Percentiles rank a stretch among this genome's conserved stretches.
Evolutionary conservation across 768 basidiomycete genomes (phyloP).

Genomic region (Daedaleopsis nitida): DNA sequence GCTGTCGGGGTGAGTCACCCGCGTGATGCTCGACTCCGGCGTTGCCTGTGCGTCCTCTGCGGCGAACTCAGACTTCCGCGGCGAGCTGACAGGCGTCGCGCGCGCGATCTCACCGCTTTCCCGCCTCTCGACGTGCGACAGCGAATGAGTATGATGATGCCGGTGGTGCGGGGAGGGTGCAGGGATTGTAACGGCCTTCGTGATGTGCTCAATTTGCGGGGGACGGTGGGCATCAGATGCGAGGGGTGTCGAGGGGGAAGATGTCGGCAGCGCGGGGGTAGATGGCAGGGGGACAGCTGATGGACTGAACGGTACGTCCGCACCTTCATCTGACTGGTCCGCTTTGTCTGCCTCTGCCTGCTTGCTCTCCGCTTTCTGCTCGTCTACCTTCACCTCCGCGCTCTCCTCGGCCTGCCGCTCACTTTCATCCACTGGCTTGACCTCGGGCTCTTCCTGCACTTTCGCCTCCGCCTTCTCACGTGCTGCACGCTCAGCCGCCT

Average conservation of each 20-base stretch:
- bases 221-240: neutral
- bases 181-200: conserved; percentile 38
- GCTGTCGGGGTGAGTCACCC: no score
- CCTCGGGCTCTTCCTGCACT: conserved; percentile 11
- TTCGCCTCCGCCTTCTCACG: conserved; percentile 26
- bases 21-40: no score
- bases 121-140: conserved; percentile 20
- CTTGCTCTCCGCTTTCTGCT: conserved; percentile 18
- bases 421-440: conserved; percentile 1
- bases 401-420: conserved; percentile 6
- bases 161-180: conserved; percentile 33
- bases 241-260: conserved; percentile 11
- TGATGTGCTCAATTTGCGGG: conserved; percentile 32
- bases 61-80: neutral
- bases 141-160: conserved; percentile 24
- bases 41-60: neutral
- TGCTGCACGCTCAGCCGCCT: conserved; percentile 46
- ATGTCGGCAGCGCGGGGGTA: neutral
- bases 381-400: conserved; percentile 9
- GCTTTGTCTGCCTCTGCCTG: neutral
- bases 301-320: neutral
- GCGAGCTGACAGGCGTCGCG: conserved; percentile 1
- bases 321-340: neutral
- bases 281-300: neutral
- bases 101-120: conserved; percentile 29